Evolutionary conservation across 225 moss, liverwort and hornwort genomes (phyloP).

Genomic region (Thuidium tamariscinum): DNA sequence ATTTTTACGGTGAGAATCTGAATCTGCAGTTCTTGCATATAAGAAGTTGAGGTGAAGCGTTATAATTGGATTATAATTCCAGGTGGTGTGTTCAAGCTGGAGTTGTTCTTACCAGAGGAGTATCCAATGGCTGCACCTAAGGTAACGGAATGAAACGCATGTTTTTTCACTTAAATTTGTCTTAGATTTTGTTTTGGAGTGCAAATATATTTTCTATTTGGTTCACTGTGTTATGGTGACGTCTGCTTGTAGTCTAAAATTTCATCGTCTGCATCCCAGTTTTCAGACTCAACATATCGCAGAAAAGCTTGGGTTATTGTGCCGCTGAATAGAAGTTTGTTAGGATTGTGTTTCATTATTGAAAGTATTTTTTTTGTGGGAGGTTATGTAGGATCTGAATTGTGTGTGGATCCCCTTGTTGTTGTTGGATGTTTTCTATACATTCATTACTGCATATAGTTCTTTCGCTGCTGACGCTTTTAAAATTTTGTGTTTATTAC

Average conservation of each 20-base stretch:
- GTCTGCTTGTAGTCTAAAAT: background rate
- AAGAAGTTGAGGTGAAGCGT: background rate
- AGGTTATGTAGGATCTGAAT: background rate
- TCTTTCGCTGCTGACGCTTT: background rate
- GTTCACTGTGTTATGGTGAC: background rate
- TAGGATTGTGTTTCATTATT: background rate
- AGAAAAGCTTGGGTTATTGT: background rate
- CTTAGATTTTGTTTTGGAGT: background rate
- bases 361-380: background rate
- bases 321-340: too few relatives aligned
- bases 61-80: background rate
- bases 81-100: slow-evolving; percentile 95
- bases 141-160: background rate
- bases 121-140: slow-evolving; percentile 99
- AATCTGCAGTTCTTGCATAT: background rate
- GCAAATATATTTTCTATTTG: background rate
- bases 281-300: background rate
- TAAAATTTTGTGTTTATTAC: too few relatives aligned
- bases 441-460: background rate
- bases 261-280: background rate
- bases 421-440: background rate
- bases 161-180: background rate
- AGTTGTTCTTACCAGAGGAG: slow-evolving; percentile 93
- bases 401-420: background rate
- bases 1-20: too few relatives aligned